Percentiles rank a stretch among this genome's conserved stretches.
Conservation (phyloP, 169 alveolate genomes). For the Perkinsus olseni region DNA sequence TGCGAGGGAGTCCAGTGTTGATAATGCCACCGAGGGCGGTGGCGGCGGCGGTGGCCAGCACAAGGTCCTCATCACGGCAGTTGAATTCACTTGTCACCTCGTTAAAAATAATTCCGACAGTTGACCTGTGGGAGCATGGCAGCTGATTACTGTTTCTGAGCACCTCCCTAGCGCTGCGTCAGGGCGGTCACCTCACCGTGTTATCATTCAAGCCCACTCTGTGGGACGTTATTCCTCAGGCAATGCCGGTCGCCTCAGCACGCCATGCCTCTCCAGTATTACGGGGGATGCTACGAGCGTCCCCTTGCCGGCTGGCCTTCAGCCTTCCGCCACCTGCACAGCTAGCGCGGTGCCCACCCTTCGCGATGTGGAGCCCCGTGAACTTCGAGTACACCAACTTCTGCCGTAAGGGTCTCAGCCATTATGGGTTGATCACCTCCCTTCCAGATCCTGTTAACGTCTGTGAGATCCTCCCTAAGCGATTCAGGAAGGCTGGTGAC, state of each 20-base stretch:
- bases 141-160: not conserved
- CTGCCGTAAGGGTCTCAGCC: not conserved
- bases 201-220: too few relatives aligned
- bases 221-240: too few relatives aligned
- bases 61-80: not conserved
- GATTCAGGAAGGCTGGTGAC: not conserved
- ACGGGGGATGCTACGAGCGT: not conserved
- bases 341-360: not conserved
- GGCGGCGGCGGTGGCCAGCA: not conserved
- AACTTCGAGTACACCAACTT: not conserved
- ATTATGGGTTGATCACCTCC: not conserved
- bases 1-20: not conserved
- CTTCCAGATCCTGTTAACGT: not conserved
- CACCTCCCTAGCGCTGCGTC: not conserved
- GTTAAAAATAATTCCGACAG: not conserved
- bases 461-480: not conserved
- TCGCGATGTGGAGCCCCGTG: not conserved
- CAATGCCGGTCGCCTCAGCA: too few relatives aligned
- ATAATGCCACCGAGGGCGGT: not conserved
- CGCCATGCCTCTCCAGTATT: not conserved
- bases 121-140: not conserved
- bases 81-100: not conserved
- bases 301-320: not conserved
- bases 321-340: not conserved
- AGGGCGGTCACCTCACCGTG: too few relatives aligned